Percentiles rank a stretch among this genome's conserved stretches.
Conservation (phyloP, 2,329 filamentous ascomycete species). For the Pseudopithomyces maydicus region DNA sequence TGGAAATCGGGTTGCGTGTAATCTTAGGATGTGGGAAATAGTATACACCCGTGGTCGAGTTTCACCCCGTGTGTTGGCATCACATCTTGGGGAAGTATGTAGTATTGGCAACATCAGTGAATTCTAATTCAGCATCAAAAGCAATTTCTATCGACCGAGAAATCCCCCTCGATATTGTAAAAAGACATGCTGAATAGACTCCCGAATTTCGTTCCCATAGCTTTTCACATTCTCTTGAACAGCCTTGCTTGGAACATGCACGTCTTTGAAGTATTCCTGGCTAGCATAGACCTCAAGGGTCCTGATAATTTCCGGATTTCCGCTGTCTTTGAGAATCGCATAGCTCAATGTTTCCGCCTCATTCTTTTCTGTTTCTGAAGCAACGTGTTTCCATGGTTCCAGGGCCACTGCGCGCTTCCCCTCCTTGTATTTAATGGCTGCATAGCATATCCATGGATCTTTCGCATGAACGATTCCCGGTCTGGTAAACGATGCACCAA, state of each 20-base stretch:
- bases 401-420: constrained; percentile 20
- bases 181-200: constrained; percentile 12
- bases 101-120: neutral
- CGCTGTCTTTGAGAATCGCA: constrained; percentile 21
- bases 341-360: constrained; percentile 27
- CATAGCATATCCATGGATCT: constrained; percentile 25
- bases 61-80: neutral
- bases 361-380: constrained; percentile 21
- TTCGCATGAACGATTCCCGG: constrained; percentile 8
- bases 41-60: too few species aligned
- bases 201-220: constrained; percentile 17
- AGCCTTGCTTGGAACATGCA: constrained; percentile 27
- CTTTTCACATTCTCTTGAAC: constrained; percentile 22
- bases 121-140: neutral
- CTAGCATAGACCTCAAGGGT: constrained; percentile 26
- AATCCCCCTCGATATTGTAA: constrained; percentile 20
- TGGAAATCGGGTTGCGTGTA: constrained; percentile 1
- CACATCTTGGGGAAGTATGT: neutral
- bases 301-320: constrained; percentile 15
- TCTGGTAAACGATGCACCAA: constrained; percentile 15
- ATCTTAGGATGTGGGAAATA: too few species aligned
- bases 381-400: constrained; percentile 24
- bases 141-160: constrained; percentile 12
- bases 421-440: constrained; percentile 24
- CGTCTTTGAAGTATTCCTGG: constrained; percentile 25